Percentiles rank a stretch among this genome's conserved stretches.
Conservation (phyloP, 257 asterid genomes). For the Solanum arcanum region DNA sequence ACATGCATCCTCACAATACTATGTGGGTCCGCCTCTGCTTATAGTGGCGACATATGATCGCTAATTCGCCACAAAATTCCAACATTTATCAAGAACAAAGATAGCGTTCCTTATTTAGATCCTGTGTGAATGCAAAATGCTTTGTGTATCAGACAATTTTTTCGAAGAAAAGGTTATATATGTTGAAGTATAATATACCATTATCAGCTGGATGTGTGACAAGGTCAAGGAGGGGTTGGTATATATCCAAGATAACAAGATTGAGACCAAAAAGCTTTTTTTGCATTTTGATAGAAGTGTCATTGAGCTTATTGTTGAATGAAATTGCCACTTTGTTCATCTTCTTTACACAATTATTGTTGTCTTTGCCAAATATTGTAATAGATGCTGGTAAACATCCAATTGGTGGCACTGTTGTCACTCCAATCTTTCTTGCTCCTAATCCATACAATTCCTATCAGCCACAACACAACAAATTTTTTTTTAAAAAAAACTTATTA, state of each 20-base stretch:
- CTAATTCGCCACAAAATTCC: neutral
- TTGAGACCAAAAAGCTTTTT: slow-evolving; percentile 40
- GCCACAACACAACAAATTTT: neutral
- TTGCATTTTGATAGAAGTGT: slow-evolving; percentile 51
- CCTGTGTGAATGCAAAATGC: neutral
- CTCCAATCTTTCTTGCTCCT: slow-evolving; percentile 89
- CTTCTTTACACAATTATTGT: slow-evolving; percentile 50
- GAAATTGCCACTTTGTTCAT: slow-evolving; percentile 54
- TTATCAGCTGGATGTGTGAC: slow-evolving; percentile 53
- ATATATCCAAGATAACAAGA: slow-evolving; percentile 63
- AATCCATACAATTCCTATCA: slow-evolving; percentile 28
- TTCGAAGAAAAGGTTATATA: neutral
- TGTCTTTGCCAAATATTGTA: slow-evolving; percentile 66
- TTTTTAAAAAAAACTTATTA: neutral
- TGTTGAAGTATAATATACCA: slow-evolving; percentile 19
- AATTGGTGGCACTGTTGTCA: slow-evolving; percentile 76
- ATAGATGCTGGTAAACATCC: slow-evolving; percentile 79
- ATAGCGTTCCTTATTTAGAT: neutral
- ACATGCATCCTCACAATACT: too few relatives aligned
- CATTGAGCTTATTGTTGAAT: slow-evolving; percentile 62
- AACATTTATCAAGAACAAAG: neutral
- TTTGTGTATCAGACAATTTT: neutral
- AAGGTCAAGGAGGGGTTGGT: slow-evolving; percentile 52
- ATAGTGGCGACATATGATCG: neutral
- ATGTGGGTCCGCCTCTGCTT: too few relatives aligned